Conservation (phyloP, 2,329 filamentous ascomycete species). For the Penicillium sp. region DNA sequence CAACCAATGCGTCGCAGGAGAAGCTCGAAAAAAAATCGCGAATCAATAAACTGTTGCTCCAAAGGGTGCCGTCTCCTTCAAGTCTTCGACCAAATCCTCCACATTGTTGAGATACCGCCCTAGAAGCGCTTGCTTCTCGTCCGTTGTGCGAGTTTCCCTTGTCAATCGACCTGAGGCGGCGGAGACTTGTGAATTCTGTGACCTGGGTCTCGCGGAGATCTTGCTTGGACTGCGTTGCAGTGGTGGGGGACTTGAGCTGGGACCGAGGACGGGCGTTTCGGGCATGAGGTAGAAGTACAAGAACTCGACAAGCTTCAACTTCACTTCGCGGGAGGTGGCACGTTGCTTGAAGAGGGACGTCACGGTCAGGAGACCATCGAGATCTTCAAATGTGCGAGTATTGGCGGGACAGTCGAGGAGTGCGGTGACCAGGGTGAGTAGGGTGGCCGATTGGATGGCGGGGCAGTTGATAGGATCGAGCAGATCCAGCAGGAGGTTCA, state of each 20-base stretch:
- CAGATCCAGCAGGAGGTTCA: constrained; percentile 94
- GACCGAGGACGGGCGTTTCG: constrained; percentile 54
- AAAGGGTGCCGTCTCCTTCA: constrained; percentile 73
- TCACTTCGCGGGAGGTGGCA: constrained; percentile 78
- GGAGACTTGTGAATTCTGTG: constrained; percentile 32
- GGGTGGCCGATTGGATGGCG: constrained; percentile 81
- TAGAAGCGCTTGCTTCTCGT: constrained; percentile 75
- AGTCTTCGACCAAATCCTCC: constrained; percentile 75
- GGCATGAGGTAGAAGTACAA: constrained; percentile 99
- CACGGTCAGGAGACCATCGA: constrained; percentile 85
- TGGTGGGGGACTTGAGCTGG: constrained; percentile 41
- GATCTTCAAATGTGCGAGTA: constrained; percentile 82
- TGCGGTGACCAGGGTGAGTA: constrained; percentile 83
- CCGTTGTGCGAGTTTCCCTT: constrained; percentile 57
- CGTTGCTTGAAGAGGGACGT: constrained; percentile 90
- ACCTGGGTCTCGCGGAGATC: constrained; percentile 54
- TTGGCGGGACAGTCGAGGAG: constrained; percentile 81
- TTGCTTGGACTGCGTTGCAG: constrained; percentile 65
- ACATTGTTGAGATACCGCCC: constrained; percentile 75
- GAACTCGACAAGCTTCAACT: constrained; percentile 94
- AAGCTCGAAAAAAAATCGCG: too few species aligned
- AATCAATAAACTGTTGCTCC: constrained; percentile 44
- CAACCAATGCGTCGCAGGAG: constrained; percentile 15
- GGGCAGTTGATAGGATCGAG: constrained; percentile 89
- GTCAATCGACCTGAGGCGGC: constrained; percentile 21